Evolutionary conservation across 2,329 filamentous ascomycete genomes (phyloP).

Genomic region (Ophiostoma australiae): DNA sequence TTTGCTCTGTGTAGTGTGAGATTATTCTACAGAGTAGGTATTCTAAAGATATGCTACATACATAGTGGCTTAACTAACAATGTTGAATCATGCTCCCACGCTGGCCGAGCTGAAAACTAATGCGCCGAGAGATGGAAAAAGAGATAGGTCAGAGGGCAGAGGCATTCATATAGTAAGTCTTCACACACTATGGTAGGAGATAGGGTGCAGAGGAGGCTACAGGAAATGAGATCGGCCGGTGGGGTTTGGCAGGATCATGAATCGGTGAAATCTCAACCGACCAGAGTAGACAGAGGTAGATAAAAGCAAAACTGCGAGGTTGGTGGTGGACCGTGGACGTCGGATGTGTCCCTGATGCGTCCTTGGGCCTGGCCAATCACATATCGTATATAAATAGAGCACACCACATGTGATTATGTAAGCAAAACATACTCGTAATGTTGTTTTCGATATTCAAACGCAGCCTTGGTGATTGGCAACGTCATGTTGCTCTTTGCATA

Average conservation of each 20-base stretch:
- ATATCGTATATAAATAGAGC: background rate
- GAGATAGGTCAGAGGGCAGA: background rate
- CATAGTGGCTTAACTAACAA: too few species aligned
- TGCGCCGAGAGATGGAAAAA: constrained; percentile 9
- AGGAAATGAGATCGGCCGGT: background rate
- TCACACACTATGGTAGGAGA: background rate
- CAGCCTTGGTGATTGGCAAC: background rate
- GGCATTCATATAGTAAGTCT: too few species aligned
- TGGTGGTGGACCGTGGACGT: background rate
- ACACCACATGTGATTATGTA: background rate
- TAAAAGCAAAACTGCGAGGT: background rate
- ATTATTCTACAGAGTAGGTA: too few species aligned
- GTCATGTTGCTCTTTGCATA: background rate
- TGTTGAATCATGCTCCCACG: background rate
- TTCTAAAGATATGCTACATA: background rate
- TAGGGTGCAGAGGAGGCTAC: background rate
- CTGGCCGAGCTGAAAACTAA: constrained; percentile 1
- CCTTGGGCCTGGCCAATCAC: background rate
- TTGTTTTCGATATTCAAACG: background rate
- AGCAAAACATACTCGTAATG: background rate
- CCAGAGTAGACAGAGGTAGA: background rate
- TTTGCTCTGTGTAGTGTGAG: too few species aligned
- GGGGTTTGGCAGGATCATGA: background rate
- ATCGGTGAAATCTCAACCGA: constrained; percentile 1
- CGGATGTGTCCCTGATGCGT: background rate